Evolutionary conservation across 768 basidiomycete genomes (phyloP), one percentile per base, ranked within the genome.

Genomic region (Chalciporus piperatus): DNA sequence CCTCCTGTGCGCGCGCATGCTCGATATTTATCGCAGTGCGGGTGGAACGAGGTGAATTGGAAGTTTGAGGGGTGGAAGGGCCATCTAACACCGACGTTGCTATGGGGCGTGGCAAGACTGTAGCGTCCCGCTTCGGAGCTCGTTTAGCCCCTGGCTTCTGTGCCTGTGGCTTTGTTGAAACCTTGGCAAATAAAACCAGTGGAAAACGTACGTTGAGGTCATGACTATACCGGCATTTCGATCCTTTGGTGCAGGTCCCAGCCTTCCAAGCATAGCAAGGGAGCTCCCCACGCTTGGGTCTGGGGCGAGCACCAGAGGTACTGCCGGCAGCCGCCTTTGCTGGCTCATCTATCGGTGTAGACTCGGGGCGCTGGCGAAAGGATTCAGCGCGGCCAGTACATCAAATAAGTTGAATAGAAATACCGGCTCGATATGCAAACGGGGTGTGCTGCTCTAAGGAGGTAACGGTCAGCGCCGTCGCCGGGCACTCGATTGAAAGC

Each of bases 181-280:
- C 17, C 25, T 22, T 6, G 9, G 9, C 13, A 20, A 6, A 28
- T 4, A 41, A 27, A 35, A 50, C 35, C 11, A 30, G 30, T 12
- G 16, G 42, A 19, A 22, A n/a, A 55, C 61, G n/a, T 58, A 73
- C 72, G n/a, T 67, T 57, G 5, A 61, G 47, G 37, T 65, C 60
- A 45, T 76, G 75, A 10, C n/a, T 41, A 44, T 63, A 75, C 43
- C 62, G 55, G 49, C 75, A 75, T 42, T 63, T 64, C 8, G 62
- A 48, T 16, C 73, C 74, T 52, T 59, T 69, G 47, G 59, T 50
- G 59, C 76, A 76, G 8, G 60, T 63, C 39, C 75, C 74, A 46
- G 62, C 63, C 43, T 64, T 73, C 75, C 73, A 73, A 45, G 65
- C 58, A 32, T 52, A 60, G 56, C 67, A 69, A 43, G 59, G 58